These are phyloP conservation scores for Aspergillus novoparasiticus DNA, from an alignment of 2,329 filamentous ascomycete species.

Conservation along the genomic window DNA sequence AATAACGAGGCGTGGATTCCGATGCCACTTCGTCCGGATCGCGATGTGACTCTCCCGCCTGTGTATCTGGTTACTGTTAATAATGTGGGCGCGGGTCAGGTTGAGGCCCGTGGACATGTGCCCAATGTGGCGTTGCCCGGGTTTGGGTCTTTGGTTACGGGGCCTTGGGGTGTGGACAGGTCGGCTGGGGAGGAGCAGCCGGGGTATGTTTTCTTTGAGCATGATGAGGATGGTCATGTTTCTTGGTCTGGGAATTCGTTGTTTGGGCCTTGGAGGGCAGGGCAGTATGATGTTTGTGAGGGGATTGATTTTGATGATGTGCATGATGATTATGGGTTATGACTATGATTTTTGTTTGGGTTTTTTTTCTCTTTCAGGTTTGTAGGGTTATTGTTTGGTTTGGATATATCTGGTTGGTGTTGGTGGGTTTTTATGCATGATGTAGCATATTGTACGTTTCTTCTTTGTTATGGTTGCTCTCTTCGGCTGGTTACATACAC, in stretches of 20 bases:
- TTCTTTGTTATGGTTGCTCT: not conserved
- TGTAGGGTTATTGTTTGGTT: not conserved
- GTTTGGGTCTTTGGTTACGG: constrained; percentile 35
- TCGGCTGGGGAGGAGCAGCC: constrained; percentile 21
- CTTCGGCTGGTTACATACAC: not conserved
- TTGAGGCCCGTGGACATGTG: constrained; percentile 43
- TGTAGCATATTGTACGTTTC: not conserved
- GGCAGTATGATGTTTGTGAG: constrained; percentile 39
- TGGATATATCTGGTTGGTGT: constrained; percentile 2
- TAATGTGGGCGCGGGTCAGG: constrained; percentile 32
- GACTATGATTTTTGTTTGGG: constrained; percentile 13
- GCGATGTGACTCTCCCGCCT: constrained; percentile 34
- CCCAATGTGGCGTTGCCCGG: constrained; percentile 36
- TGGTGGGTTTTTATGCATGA: not conserved
- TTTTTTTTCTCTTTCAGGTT: not conserved
- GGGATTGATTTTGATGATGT: constrained; percentile 38
- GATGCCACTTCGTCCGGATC: constrained; percentile 37
- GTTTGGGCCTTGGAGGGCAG: constrained; percentile 41
- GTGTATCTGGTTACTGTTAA: constrained; percentile 44
- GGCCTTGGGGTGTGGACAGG: constrained; percentile 24
- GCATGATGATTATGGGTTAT: constrained; percentile 25
- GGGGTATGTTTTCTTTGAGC: constrained; percentile 46
- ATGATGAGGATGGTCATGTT: constrained; percentile 35
- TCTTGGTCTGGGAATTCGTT: constrained; percentile 37
- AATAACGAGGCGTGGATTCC: constrained; percentile 43